Conservation (phyloP, 192 early-diverging fungal species). For the Entomortierella parvispora region DNA sequence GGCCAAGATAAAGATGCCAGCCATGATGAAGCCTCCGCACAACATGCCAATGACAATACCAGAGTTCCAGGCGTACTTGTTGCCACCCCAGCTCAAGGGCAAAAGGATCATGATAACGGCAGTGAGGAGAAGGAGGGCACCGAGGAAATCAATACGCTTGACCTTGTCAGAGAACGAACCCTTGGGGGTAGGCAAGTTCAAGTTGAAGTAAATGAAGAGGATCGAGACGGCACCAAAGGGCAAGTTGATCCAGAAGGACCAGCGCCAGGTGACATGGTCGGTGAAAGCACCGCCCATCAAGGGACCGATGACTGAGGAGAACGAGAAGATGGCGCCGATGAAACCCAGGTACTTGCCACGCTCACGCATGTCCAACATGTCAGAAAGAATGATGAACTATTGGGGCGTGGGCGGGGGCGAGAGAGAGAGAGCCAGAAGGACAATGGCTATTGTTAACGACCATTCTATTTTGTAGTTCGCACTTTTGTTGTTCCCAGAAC, state of each 20-base stretch:
- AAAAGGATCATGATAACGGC: constrained; percentile 64
- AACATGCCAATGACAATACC: constrained; percentile 66
- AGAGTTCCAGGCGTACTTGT: constrained; percentile 66
- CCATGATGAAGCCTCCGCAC: constrained; percentile 56
- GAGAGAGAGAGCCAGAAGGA: too few relatives aligned
- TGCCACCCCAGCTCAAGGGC: constrained; percentile 72
- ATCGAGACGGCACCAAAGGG: constrained; percentile 55
- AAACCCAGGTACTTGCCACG: constrained; percentile 73
- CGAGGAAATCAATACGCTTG: constrained; percentile 68
- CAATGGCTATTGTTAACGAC: too few relatives aligned
- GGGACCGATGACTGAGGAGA: constrained; percentile 74
- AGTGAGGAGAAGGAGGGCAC: constrained; percentile 61
- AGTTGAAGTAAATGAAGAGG: constrained; percentile 53
- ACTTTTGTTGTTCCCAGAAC: too few relatives aligned
- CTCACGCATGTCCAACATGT: constrained; percentile 72
- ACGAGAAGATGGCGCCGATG: constrained; percentile 65
- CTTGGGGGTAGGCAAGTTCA: constrained; percentile 57
- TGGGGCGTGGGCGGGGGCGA: too few relatives aligned
- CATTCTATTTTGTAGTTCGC: too few relatives aligned
- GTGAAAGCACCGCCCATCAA: constrained; percentile 75
- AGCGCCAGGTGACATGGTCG: constrained; percentile 75
- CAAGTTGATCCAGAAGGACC: constrained; percentile 73
- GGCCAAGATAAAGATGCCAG: constrained; percentile 57
- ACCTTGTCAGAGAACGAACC: constrained; percentile 62
- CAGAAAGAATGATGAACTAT: constrained; percentile 73